Percentiles rank a stretch among this genome's conserved stretches.
Conservation (phyloP, 495 filamentous ascomycete species). For the Penicillium mononematosum region DNA sequence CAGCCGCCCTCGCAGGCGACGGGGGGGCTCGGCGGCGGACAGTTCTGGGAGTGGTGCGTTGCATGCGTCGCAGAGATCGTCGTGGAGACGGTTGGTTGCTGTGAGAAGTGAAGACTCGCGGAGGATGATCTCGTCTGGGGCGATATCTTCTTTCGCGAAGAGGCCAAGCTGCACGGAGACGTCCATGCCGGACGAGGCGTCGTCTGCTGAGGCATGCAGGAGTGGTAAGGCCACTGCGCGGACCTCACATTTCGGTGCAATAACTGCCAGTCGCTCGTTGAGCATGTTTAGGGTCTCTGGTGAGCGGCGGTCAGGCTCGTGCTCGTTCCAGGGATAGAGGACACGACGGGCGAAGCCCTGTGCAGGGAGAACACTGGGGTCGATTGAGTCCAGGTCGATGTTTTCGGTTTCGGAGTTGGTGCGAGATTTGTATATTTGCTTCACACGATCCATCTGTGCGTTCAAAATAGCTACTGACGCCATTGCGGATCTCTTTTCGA, state of each 20-base stretch:
- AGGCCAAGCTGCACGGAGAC: conserved; percentile 74
- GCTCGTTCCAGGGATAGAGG: conserved; percentile 88
- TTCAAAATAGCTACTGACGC: conserved; percentile 16
- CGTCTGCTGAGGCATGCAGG: conserved; percentile 49
- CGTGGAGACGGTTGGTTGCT: conserved; percentile 76
- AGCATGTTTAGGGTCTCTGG: conserved; percentile 63
- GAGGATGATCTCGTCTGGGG: conserved; percentile 72
- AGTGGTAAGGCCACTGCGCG: conserved; percentile 69
- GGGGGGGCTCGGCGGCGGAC: conserved; percentile 37
- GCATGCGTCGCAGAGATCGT: conserved; percentile 81
- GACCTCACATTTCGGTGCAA: conserved; percentile 70
- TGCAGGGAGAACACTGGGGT: conserved; percentile 59
- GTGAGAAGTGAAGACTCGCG: conserved; percentile 77
- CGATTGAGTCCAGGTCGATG: conserved; percentile 29
- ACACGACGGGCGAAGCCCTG: conserved; percentile 78
- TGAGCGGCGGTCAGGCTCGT: conserved; percentile 83
- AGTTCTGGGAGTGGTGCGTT: conserved; percentile 68
- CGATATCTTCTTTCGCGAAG: conserved; percentile 81
- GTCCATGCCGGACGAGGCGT: conserved; percentile 22
- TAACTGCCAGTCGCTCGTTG: conserved; percentile 60
- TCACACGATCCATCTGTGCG: conserved; percentile 33
- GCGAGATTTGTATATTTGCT: conserved; percentile 23
- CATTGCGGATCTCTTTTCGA: conserved; percentile 29
- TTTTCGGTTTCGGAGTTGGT: conserved; percentile 42
- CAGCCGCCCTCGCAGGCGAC: conserved; percentile 68